Conservation (phyloP, 768 basidiomycete species). For the Gloeopeniophorella convolvens region DNA sequence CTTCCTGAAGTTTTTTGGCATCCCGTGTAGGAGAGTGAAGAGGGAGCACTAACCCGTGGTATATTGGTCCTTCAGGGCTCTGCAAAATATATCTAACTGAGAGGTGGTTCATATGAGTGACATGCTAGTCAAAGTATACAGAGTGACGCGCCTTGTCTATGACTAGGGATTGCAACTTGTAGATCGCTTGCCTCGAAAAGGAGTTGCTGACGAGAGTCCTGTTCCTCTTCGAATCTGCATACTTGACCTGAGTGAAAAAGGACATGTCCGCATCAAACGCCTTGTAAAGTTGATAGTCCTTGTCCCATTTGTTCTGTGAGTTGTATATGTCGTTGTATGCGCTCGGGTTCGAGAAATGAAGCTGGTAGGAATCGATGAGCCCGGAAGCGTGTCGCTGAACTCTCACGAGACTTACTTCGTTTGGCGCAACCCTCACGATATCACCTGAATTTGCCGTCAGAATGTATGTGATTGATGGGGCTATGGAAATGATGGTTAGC, state of each 20-base stretch:
- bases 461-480: background rate
- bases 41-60: background rate
- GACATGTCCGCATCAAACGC: slow-evolving; percentile 33
- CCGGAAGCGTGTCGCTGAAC: background rate
- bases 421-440: slow-evolving; percentile 11
- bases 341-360: slow-evolving; percentile 9
- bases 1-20: background rate
- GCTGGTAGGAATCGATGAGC: background rate
- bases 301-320: slow-evolving; percentile 28
- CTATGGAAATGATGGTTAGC: no score
- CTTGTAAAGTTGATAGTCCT: slow-evolving; percentile 34
- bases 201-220: slow-evolving; percentile 31
- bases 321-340: slow-evolving; percentile 16
- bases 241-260: slow-evolving; percentile 33
- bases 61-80: slow-evolving; percentile 4
- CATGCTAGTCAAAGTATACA: no score
- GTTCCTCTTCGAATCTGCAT: slow-evolving; percentile 28
- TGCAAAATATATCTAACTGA: slow-evolving; percentile 32
- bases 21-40: background rate
- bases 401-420: background rate
- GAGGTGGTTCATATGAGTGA: background rate
- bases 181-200: slow-evolving; percentile 34
- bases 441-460: background rate
- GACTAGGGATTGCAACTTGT: slow-evolving; percentile 32
- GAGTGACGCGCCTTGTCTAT: slow-evolving; percentile 27